Conservation (phyloP, 2,329 filamentous ascomycete species). For the Chalaropsis thielavioides region DNA sequence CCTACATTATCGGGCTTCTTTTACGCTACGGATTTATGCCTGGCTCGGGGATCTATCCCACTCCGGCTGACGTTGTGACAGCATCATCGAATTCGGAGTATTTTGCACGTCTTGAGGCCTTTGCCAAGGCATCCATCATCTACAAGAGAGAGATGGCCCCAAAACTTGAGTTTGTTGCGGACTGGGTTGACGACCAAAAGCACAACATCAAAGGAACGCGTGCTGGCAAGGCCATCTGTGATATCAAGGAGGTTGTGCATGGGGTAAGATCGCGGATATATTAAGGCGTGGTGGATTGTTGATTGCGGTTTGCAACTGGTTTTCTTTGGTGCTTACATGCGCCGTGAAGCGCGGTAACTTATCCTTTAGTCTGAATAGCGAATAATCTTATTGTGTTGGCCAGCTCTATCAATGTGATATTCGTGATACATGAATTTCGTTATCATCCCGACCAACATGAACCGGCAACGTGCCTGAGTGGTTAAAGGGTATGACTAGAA, state of each 20-base stretch:
- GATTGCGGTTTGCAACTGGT: not conserved
- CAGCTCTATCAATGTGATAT: too few relatives aligned
- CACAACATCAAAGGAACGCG: not conserved
- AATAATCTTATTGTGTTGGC: not conserved
- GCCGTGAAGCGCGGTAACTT: too few relatives aligned
- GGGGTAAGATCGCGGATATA: not conserved
- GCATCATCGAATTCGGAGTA: not conserved
- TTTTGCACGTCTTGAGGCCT: not conserved
- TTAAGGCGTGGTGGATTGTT: not conserved
- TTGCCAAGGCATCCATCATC: not conserved
- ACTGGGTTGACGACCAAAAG: not conserved
- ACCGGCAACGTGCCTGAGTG: conserved; percentile 18
- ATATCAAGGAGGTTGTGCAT: not conserved
- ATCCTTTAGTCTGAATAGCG: not conserved
- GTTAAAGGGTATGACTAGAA: conserved; percentile 19
- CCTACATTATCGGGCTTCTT: not conserved
- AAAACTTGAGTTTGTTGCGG: not conserved
- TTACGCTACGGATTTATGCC: conserved; percentile 1
- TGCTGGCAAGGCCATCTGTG: not conserved
- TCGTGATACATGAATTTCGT: too few relatives aligned
- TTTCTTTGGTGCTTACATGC: not conserved
- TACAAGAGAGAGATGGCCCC: not conserved
- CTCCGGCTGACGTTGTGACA: not conserved
- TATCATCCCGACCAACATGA: not conserved
- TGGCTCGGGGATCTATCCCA: not conserved